Evolutionary conservation across 768 basidiomycete species (phyloP), one percentile per base, ranked within the genome.

Genomic region (Kwoniella bestiolae): DNA sequence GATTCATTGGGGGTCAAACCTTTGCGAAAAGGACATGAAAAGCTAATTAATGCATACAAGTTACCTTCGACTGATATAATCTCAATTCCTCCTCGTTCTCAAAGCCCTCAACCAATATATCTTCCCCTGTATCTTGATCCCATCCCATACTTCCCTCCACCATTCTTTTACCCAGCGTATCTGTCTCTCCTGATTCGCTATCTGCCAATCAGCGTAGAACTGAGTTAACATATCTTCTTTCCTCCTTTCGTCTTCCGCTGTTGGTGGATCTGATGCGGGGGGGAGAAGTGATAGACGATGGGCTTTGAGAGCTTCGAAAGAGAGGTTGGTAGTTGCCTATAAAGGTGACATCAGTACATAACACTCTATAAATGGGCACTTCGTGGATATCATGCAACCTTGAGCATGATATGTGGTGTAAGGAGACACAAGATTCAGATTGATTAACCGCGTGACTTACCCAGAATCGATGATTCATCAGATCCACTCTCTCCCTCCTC

Each of bases 191-290:
- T 69, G 67, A 56, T 78, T 76, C 5, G 72, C 44, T 5, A 63
- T 65, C 56, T 76, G 77, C 77, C 77, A 78, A 64, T 78, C 77
- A 7, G 74, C 74, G 46, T 78, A 78, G 45, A 78, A 78, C 53
- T 70, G 70, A 12, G 59, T 60, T 44, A 76, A 51, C 34, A 52
- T 56, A 6, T 76, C 71, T 65, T 78, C 74, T 28, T 61, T 34
- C 47, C 65, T 29, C 16, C 50, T 44, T 16, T 68, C 44, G 34
- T 78, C 74, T 34, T 67, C 67, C 26, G 35, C 34, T 6, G 74
- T 71, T 0, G 74, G 73, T 5, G 77, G 74, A 62, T 70, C 57
- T 4, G 62, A 60, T 0, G 69, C 35, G 0, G 66, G 29, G 0
- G 74, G 74, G 14, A 78, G 61, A n/a, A 63, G 56, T 9, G 74